Percentiles rank a stretch among this genome's conserved stretches.
These are phyloP conservation scores for Annulohypoxylon maeteangense DNA, from an alignment of 495 filamentous ascomycete genomes.

Conservation along the genomic window DNA sequence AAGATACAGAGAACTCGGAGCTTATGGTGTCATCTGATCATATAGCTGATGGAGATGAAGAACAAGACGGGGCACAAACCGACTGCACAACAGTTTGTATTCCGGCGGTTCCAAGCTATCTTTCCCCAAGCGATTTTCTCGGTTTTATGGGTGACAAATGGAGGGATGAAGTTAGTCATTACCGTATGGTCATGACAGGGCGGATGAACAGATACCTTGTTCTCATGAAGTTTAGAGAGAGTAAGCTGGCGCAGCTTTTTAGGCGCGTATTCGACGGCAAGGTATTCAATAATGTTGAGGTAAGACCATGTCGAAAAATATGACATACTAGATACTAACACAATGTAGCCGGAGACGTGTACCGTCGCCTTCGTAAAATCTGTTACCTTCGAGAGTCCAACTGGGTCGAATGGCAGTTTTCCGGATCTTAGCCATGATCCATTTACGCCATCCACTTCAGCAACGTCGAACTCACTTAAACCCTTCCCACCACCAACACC, in stretches of 20 bases:
- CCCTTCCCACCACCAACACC: constrained; percentile 93
- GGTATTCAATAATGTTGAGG: constrained; percentile 93
- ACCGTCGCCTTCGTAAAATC: constrained; percentile 96
- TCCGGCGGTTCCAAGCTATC: constrained; percentile 91
- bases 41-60: constrained; percentile 45
- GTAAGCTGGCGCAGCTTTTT: constrained; percentile 78
- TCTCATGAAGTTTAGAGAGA: constrained; percentile 91
- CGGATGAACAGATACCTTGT: constrained; percentile 94
- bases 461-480: constrained; percentile 70
- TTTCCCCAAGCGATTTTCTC: constrained; percentile 89
- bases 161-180: constrained; percentile 89
- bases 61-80: constrained; percentile 56
- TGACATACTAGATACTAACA: constrained; percentile 35
- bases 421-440: constrained; percentile 73
- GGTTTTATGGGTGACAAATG: constrained; percentile 93
- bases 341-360: constrained; percentile 85
- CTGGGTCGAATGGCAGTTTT: constrained; percentile 56
- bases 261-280: constrained; percentile 92
- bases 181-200: constrained; percentile 92
- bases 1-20: constrained; percentile 77
- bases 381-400: constrained; percentile 70
- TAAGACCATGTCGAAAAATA: constrained; percentile 53
- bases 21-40: constrained; percentile 43
- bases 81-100: constrained; percentile 93
- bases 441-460: constrained; percentile 66